Base-by-base conservation (phyloP, 768 basidiomycete genomes). In the Cubamyces lactineus region DNA sequence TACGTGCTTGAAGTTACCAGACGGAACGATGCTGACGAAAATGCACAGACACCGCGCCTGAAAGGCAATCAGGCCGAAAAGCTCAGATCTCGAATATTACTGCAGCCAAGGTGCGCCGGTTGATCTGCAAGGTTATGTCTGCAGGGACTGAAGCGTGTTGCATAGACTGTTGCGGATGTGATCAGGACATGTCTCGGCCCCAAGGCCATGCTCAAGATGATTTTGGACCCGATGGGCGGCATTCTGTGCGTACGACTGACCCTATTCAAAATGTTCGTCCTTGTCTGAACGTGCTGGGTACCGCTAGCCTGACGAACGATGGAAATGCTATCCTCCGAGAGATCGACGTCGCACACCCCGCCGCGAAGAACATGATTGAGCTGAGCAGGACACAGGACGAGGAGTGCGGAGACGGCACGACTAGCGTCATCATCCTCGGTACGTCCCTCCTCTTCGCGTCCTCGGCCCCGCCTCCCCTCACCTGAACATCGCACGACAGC, bases 281-380 rank as follows among this genome's bases (percentile, higher is more conserved):
- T 13, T 19, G 17, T 38, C 23, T 40, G 5, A 51, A 23, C 16
- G 21, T 7, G 41, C 49, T 4, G 57, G 24, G 34, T 38, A 21
- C 53, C 53, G 59, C 19, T 43, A 97, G 96, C 64, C 79, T 98
- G 19, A 98, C 97, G 2, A 98, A 98, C 74, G 96, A 99, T 71
- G 96, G 97, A n/a, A 98, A 99, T 70, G 96, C 97, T 2, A 98
- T 99, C 65, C 80, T 98, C 42, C 89, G 97, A 55, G 97, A 99
- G 76, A 99, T 98, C 67, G 97, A 99, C 68, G 97, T 99, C 30
- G 95, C 96, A 2, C 97, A 99, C 70, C 97, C 96, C 3, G 97
- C 97, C 26, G 96, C 97, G 24, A 99, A 98, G 80, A 97, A 96
- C 68, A 98, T 99, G 96, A 97, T 99, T 66, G 97, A 99, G 77